Conservation (phyloP, 164 flowering plant genomes). For the Platanus orientalis region DNA sequence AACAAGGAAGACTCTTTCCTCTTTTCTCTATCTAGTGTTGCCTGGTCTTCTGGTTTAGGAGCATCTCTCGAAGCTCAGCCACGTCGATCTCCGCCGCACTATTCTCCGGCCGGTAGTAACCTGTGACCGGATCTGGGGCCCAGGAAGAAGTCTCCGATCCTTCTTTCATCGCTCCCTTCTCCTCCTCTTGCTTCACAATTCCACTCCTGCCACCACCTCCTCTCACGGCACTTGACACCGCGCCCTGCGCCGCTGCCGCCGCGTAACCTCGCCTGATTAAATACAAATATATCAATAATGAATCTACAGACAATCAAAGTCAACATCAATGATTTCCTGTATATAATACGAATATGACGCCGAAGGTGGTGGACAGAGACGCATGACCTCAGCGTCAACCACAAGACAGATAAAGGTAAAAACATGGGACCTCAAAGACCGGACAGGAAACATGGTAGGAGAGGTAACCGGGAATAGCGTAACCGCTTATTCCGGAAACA, state of each 20-base stretch:
- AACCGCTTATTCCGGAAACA: too few species aligned
- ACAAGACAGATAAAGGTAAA: too few species aligned
- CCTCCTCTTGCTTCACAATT: conserved; percentile 26
- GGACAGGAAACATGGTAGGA: too few species aligned
- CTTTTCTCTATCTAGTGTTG: not conserved
- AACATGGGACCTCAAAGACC: too few species aligned
- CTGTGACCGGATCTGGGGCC: conserved; percentile 71
- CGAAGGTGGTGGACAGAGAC: too few species aligned
- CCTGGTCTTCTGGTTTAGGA: conserved; percentile 32
- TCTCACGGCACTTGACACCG: conserved; percentile 11
- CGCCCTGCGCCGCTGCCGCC: conserved; percentile 40
- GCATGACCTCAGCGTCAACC: too few species aligned
- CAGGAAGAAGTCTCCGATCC: conserved; percentile 31
- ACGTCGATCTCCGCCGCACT: conserved; percentile 38
- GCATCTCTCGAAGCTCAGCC: conserved; percentile 43
- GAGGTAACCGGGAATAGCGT: too few species aligned
- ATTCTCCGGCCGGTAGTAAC: conserved; percentile 60
- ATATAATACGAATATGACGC: too few species aligned
- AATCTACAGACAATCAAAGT: too few species aligned
- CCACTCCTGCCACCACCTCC: conserved; percentile 18
- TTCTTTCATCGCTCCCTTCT: conserved; percentile 9
- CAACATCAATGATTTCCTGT: not conserved
- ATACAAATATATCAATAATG: too few species aligned
- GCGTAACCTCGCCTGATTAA: conserved; percentile 40
- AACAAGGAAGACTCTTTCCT: too few species aligned